Evolutionary conservation across 2,329 filamentous ascomycete genomes (phyloP).

Genomic region (Aspergillus candidus): DNA sequence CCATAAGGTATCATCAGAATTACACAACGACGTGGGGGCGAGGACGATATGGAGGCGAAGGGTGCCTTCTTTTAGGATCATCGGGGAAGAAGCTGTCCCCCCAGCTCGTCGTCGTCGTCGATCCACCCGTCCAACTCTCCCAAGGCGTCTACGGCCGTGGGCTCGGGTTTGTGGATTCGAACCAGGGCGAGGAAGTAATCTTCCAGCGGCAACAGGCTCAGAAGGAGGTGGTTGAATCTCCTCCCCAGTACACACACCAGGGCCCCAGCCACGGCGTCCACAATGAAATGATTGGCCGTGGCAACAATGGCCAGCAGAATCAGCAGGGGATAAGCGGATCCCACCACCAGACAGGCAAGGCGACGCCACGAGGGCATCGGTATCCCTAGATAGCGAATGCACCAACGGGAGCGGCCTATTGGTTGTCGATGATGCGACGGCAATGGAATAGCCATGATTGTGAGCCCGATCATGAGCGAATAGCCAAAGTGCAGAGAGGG

Average conservation of each 20-base stretch:
- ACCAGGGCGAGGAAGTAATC: conserved; percentile 61
- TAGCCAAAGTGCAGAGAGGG: conserved; percentile 71
- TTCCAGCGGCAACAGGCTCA: conserved; percentile 61
- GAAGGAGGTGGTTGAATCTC: conserved; percentile 48
- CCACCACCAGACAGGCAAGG: conserved; percentile 44
- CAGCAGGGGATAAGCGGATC: conserved; percentile 57
- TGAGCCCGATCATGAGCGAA: conserved; percentile 65
- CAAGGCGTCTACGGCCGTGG: conserved; percentile 9
- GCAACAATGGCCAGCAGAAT: conserved; percentile 64
- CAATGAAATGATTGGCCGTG: conserved; percentile 66
- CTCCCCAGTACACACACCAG: conserved; percentile 60
- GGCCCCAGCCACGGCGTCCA: conserved; percentile 65
- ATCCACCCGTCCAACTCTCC: conserved; percentile 16
- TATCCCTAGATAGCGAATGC: conserved; percentile 33
- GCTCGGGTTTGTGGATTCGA: conserved; percentile 59
- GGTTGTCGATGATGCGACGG: conserved; percentile 47
- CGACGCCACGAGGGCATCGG: conserved; percentile 48
- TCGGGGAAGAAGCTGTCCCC: conserved; percentile 8
- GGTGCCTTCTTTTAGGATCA: conserved; percentile 5
- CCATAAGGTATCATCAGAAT: conserved; percentile 9
- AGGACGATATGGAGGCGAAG: background rate
- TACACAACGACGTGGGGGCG: background rate
- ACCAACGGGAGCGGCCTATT: conserved; percentile 18
- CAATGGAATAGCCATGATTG: conserved; percentile 60
- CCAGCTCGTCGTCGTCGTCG: conserved; percentile 15